phyloP scores from a whole-genome alignment of 23 red algal species.

The Gracilaria domingensis region DNA sequence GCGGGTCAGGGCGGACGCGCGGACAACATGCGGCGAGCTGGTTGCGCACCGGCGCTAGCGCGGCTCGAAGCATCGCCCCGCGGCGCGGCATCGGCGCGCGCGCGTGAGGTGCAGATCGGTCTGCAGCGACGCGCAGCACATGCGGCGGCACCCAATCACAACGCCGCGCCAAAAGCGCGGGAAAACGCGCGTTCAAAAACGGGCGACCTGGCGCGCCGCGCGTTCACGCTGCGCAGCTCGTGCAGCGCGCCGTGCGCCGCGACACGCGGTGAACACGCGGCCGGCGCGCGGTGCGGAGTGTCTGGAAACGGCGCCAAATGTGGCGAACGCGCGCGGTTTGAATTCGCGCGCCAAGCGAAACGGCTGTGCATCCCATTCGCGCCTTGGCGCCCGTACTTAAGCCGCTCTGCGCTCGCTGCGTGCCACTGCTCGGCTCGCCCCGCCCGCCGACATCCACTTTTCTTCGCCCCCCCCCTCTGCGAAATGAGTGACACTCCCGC shows the following conservation, averaged over 20 bases:
- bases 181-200: neutral
- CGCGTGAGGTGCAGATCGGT: too few species aligned
- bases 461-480: neutral
- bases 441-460: too few species aligned
- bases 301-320: constrained; percentile 25
- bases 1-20: too few species aligned
- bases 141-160: neutral
- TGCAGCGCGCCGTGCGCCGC: too few species aligned
- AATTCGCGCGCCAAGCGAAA: constrained; percentile 31
- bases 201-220: too few species aligned
- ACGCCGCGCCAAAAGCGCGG: neutral
- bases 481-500: neutral
- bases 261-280: too few species aligned
- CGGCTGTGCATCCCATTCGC: constrained; percentile 24
- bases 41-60: neutral
- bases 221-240: too few species aligned
- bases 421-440: too few species aligned
- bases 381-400: constrained; percentile 4
- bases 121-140: neutral
- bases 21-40: neutral
- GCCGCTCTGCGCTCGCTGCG: neutral
- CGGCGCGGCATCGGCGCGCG: neutral
- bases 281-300: too few species aligned
- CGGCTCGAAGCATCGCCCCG: too few species aligned
- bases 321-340: neutral